Evolutionary conservation across 345 rosid species (phyloP), one percentile per base, ranked within the genome.

Genomic region (Populus davidiana): DNA sequence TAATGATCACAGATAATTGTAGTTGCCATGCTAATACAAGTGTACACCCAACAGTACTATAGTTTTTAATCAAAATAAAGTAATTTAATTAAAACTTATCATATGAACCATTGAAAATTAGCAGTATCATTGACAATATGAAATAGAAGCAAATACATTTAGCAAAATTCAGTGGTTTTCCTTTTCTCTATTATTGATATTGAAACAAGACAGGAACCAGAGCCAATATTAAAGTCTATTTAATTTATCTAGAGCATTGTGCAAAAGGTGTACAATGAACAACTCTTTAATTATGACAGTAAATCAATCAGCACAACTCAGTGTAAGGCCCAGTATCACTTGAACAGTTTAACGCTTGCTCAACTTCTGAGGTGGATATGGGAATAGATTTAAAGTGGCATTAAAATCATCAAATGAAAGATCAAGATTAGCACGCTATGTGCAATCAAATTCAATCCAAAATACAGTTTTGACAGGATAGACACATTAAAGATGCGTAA

Each of bases 381-480:
- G 64, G 63, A 14, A 38, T 72, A 2, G 8, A 29, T 41, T 20
- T n/a, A 29, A 44, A 31, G 29, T 29, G 16, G 67, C 36, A 29
- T 31, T 61, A 41, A 23, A 66, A 23, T 52, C 65, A 50, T 23
- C 36, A 29, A 67, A 43, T 20, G 68, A 9, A 36, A 38, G 29
- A 73, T 52, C 13, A 43, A 65, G 77, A 75, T 67, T 12, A 13
- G n/a, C 47, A 62, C 8, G 29, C 59, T 23, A 35, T 25, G 44
- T 41, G 18, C 70, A 68, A 69, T 23, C 63, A 49, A 47, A 35
- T 33, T 67, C 38, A 68, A 39, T 75, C 43, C 31, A 78, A 75
- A 79, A 29, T 67, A 25, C 78, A 82, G 6, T 66, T 9, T 50
- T 49, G 13, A 81, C 17, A 43, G 47, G 12, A 4, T 20, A 8